phyloP scores from a whole-genome alignment of 2,329 filamentous ascomycete genomes.

The Beauveria medogensis region DNA sequence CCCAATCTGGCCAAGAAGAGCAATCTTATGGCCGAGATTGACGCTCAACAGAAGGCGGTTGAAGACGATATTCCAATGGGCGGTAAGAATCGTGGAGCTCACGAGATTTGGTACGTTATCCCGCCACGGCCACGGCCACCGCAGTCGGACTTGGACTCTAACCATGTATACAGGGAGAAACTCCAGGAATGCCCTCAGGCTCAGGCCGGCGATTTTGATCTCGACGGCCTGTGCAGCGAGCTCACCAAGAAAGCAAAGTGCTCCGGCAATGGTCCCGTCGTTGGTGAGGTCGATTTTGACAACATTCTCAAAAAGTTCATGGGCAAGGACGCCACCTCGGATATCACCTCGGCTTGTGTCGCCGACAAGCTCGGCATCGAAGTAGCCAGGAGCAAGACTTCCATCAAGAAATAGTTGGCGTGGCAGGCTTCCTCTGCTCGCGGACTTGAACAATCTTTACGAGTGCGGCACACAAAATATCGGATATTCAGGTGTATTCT shows the following conservation, averaged over 20 bases:
- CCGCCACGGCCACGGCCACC: too few relatives aligned
- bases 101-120: slow-evolving; percentile 7
- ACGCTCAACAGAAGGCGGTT: slow-evolving; percentile 61
- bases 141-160: slow-evolving; percentile 23
- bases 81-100: background rate
- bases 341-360: slow-evolving; percentile 24
- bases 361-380: slow-evolving; percentile 54
- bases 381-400: slow-evolving; percentile 17
- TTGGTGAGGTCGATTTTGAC: slow-evolving; percentile 84
- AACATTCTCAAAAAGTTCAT: slow-evolving; percentile 61
- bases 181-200: slow-evolving; percentile 81
- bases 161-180: slow-evolving; percentile 64
- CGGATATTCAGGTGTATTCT: background rate
- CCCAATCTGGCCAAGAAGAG: slow-evolving; percentile 43
- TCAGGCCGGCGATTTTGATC: slow-evolving; percentile 83
- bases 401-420: background rate
- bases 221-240: slow-evolving; percentile 87
- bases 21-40: slow-evolving; percentile 70
- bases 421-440: background rate
- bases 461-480: background rate
- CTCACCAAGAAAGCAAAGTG: slow-evolving; percentile 94
- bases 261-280: slow-evolving; percentile 80
- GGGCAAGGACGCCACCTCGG: slow-evolving; percentile 32
- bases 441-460: background rate
- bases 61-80: slow-evolving; percentile 51